Conservation (phyloP, 371 early-diverging fungal species). For the Blakeslea trispora region DNA sequence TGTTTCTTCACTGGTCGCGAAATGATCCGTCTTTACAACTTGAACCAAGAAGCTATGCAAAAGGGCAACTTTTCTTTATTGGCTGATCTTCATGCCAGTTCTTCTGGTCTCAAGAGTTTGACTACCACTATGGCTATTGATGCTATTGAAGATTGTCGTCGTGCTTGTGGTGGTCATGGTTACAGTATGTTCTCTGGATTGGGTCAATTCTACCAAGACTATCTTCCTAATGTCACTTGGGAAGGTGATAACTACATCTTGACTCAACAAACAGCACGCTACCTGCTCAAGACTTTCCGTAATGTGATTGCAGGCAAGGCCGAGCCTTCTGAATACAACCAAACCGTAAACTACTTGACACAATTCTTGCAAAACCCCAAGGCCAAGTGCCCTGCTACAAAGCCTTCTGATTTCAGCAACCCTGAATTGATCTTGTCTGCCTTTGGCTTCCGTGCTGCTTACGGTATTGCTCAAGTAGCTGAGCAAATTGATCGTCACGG, state of each 20-base stretch:
- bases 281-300: constrained; percentile 62
- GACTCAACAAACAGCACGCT: constrained; percentile 77
- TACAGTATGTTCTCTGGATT: constrained; percentile 79
- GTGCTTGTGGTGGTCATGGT: constrained; percentile 83
- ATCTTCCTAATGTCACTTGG: constrained; percentile 67
- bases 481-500: constrained; percentile 56
- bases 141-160: constrained; percentile 80
- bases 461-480: constrained; percentile 54
- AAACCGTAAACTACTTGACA: constrained; percentile 55
- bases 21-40: constrained; percentile 64
- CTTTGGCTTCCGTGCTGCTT: constrained; percentile 70
- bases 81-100: constrained; percentile 84
- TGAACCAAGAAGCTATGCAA: constrained; percentile 59
- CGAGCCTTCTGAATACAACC: constrained; percentile 52
- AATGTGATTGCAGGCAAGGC: constrained; percentile 55
- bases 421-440: constrained; percentile 63
- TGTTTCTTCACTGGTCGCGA: constrained; percentile 68
- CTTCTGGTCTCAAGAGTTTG: constrained; percentile 83
- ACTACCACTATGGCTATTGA: constrained; percentile 73
- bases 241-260: constrained; percentile 82
- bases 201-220: constrained; percentile 67
- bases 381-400: constrained; percentile 53
- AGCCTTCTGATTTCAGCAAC: constrained; percentile 56
- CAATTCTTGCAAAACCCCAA: constrained; percentile 55
- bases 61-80: constrained; percentile 56